Percentiles rank a stretch among this genome's conserved stretches.
These are phyloP conservation scores for Macrolepiota dolichaula DNA, from an alignment of 768 basidiomycete species.

Conservation along the genomic window DNA sequence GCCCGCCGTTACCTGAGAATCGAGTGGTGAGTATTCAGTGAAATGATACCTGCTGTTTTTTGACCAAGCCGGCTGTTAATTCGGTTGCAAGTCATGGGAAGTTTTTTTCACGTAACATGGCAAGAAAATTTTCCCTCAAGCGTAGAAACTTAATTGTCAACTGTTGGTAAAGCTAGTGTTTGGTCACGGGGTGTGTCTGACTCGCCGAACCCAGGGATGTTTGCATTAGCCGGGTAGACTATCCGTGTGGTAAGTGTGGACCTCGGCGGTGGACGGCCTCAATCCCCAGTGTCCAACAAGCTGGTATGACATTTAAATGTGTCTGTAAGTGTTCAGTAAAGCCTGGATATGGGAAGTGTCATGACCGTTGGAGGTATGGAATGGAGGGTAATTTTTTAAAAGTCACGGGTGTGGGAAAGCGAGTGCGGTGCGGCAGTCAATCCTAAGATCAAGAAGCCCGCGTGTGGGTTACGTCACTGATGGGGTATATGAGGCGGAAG, in stretches of 20 bases:
- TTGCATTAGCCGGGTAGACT: background rate
- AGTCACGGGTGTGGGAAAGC: background rate
- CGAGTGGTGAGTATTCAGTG: background rate
- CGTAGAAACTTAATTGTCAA: background rate
- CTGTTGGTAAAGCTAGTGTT: background rate
- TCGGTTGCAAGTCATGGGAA: background rate
- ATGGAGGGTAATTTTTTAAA: background rate
- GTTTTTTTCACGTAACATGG: constrained; percentile 3
- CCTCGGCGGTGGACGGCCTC: background rate
- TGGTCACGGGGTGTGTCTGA: background rate
- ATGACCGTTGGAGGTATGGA: constrained; percentile 5
- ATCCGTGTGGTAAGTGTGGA: background rate
- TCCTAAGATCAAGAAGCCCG: background rate
- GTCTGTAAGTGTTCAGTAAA: background rate
- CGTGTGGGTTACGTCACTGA: constrained; percentile 18
- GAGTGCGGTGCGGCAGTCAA: background rate
- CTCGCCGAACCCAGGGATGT: background rate
- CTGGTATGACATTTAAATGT: background rate
- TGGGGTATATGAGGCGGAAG: constrained; percentile 7
- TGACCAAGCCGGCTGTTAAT: background rate
- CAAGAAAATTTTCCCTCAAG: constrained; percentile 2
- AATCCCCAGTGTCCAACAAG: background rate
- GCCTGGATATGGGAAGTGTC: background rate
- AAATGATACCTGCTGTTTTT: constrained; percentile 8
- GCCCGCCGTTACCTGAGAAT: background rate